phyloP scores from a whole-genome alignment of 164 flowering plant genomes.

The Magnolia changhungtana region DNA sequence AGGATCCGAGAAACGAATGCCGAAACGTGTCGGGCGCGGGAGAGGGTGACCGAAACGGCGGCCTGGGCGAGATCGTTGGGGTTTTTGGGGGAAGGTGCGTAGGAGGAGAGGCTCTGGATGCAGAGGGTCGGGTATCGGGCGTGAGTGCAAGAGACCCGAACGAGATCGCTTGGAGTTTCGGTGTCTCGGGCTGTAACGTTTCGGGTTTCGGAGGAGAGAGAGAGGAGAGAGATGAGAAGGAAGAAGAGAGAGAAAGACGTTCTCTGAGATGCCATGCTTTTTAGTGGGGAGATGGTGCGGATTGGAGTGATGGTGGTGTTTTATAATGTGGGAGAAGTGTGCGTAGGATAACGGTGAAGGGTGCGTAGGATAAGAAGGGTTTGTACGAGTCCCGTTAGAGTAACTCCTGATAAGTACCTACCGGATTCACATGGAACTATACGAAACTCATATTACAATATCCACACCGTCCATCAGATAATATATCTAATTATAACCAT shows the following conservation, averaged over 20 bases:
- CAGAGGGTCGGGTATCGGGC: constrained; percentile 69
- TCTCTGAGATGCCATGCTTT: neutral
- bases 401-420: no score
- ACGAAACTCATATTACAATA: no score
- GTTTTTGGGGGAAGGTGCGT: constrained; percentile 42
- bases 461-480: no score
- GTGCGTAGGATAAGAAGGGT: no score
- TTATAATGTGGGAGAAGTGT: no score
- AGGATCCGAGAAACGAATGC: constrained; percentile 23
- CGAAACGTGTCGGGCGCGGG: constrained; percentile 35
- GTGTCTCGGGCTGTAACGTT: constrained; percentile 2
- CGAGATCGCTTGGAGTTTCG: constrained; percentile 29
- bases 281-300: neutral
- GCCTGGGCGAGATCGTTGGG: constrained; percentile 59
- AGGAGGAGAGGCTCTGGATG: constrained; percentile 54
- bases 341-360: neutral
- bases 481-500: no score
- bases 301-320: neutral
- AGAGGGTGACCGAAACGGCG: constrained; percentile 59
- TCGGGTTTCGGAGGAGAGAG: constrained; percentile 15
- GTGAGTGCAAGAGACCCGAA: constrained; percentile 50
- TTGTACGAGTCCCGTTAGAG: no score
- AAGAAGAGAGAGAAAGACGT: neutral
- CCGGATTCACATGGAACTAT: no score
- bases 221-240: constrained; percentile 6